phyloP scores from a whole-genome alignment of 106 monocot species.

The Iris macrosiphon region DNA sequence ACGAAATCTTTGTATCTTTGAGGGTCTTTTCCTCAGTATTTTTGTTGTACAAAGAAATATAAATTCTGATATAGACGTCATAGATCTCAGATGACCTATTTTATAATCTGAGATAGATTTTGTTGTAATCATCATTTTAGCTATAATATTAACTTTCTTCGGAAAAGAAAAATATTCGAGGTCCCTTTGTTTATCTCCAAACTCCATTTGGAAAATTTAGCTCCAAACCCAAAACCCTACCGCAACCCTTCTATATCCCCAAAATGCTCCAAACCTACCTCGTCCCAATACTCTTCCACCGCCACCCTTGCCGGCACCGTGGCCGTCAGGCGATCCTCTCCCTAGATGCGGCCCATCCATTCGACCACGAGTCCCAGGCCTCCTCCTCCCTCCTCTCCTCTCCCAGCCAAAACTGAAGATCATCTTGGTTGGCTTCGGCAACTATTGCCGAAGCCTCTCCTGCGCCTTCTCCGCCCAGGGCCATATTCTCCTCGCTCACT shows the following conservation, averaged over 20 bases:
- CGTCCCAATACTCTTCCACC: not conserved
- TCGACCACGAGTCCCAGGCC: conserved; percentile 34
- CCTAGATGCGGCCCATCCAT: conserved; percentile 50
- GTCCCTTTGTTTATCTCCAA: too few relatives aligned
- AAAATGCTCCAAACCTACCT: not conserved
- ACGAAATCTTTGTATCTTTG: too few relatives aligned
- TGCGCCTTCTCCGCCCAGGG: conserved; percentile 38
- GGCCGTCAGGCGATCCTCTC: conserved; percentile 7
- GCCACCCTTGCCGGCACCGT: not conserved
- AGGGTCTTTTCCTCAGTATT: too few relatives aligned
- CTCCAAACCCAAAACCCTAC: not conserved
- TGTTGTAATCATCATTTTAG: too few relatives aligned
- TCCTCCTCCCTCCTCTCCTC: conserved; percentile 2
- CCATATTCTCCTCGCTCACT: conserved; percentile 58
- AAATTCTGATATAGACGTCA: too few relatives aligned
- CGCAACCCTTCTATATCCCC: not conserved
- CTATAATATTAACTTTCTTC: too few relatives aligned
- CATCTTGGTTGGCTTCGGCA: conserved; percentile 72
- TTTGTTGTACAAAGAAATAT: too few relatives aligned
- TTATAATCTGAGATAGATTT: too few relatives aligned
- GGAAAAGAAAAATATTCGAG: too few relatives aligned
- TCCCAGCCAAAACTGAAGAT: conserved; percentile 35
- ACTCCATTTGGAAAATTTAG: too few relatives aligned
- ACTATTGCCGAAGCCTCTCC: conserved; percentile 64
- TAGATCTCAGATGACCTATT: too few relatives aligned